Evolutionary conservation across 2,329 filamentous ascomycete species (phyloP), one percentile per base, ranked within the genome.

Genomic region (Chaetomiaceae sp.): DNA sequence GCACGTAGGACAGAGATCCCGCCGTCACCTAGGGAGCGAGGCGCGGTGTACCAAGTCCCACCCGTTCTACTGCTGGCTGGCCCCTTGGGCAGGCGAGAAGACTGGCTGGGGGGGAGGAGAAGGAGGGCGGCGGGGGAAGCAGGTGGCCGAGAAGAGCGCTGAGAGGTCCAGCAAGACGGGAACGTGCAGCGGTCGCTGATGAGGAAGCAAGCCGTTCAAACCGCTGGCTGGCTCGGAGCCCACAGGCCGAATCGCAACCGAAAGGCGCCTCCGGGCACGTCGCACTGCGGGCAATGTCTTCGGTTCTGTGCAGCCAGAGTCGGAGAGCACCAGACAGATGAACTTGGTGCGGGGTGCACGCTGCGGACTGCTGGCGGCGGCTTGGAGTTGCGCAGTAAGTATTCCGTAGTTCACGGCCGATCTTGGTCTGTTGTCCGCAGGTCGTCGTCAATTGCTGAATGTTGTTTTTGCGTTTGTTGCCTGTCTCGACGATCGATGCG

Each of bases 21-120:
- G 65, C 62, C 60, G 62, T 62, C 59, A 62, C 62, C 58, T 63
- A 59, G 58, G 59, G n/a, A n/a, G n/a, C n/a, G n/a, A n/a, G 57
- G 35, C 57, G 57, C 22, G 56, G 56, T 56, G 50, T 52, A 53
- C 51, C 49, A 55, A 53, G 62, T 64, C 56, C 60, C 62, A 64
- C 63, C 57, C 56, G 55, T 51, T 55, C 53, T 57, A 53, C 58
- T 55, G 54, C 57, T 47, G 52, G 55, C 51, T 57, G 54, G 51
- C 49, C 55, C 52, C 60, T 58, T 58, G 19, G 43, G 34, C 32
- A 22, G 58, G 38, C 38, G 39, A 46, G 46, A 43, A 42, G 19
- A 26, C 22, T 9, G 22, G n/a, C n/a, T n/a, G n/a, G n/a, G 9
- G 22, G 22, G 22, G 22, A 24, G 22, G 9, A 24, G 6, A 24